Percentiles rank a stretch among this genome's conserved stretches.
Evolutionary conservation across 1,139 yeast genomes (phyloP).

Genomic region (Yamadazyma triangularis): DNA sequence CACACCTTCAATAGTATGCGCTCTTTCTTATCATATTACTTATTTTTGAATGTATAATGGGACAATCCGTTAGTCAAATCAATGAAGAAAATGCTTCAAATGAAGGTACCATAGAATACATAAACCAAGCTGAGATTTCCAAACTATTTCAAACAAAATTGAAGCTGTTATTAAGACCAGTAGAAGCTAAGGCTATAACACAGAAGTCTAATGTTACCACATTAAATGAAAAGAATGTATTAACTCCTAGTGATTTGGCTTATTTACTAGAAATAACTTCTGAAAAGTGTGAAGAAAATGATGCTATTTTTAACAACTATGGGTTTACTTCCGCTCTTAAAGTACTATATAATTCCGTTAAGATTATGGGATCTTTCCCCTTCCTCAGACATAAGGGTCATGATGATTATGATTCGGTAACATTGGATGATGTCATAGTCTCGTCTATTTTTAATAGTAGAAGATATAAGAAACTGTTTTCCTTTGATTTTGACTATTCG

Average conservation of each 20-base stretch:
- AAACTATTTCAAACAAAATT: constrained; percentile 19
- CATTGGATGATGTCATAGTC: constrained; percentile 21
- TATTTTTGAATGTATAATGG: no score
- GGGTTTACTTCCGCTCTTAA: constrained; percentile 10
- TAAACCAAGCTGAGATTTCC: constrained; percentile 16
- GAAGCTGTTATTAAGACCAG: constrained; percentile 16
- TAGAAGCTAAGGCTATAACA: constrained; percentile 21
- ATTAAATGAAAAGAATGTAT: constrained; percentile 13
- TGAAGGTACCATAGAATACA: constrained; percentile 2
- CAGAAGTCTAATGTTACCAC: constrained; percentile 18
- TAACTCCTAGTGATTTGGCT: constrained; percentile 20
- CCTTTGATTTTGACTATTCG: constrained; percentile 17
- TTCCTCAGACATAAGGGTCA: constrained; percentile 17
- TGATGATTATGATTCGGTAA: constrained; percentile 10
- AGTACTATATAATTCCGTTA: constrained; percentile 20
- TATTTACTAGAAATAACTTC: constrained; percentile 16
- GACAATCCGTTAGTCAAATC: constrained; percentile 17
- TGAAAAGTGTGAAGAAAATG: constrained; percentile 7
- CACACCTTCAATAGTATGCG: no score
- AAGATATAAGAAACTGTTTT: constrained; percentile 17
- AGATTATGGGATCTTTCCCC: constrained; percentile 28
- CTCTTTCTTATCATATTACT: background rate
- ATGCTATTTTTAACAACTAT: constrained; percentile 1
- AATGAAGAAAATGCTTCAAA: background rate
- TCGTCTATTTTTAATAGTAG: constrained; percentile 24